Conservation (phyloP, 495 filamentous ascomycete genomes). For the Xylaria flabelliformis region DNA sequence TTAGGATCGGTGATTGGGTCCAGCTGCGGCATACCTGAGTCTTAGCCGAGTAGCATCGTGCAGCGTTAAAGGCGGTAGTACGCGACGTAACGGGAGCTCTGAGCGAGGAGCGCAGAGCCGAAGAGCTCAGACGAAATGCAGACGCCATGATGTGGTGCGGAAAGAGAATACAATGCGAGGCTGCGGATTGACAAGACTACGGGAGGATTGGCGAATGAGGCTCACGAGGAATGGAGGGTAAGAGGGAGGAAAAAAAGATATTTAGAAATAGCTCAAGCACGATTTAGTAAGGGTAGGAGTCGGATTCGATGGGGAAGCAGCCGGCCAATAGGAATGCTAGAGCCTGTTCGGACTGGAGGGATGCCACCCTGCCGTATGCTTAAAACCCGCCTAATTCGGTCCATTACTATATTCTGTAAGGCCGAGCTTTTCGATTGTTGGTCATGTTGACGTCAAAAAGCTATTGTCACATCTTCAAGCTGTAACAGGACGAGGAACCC, state of each 20-base stretch:
- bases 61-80: slow-evolving; percentile 77
- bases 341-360: slow-evolving; percentile 22
- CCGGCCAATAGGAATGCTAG: slow-evolving; percentile 20
- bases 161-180: slow-evolving; percentile 33
- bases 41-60: slow-evolving; percentile 91
- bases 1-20: slow-evolving; percentile 22
- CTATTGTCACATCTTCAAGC: background rate
- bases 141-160: slow-evolving; percentile 70
- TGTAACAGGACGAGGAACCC: background rate
- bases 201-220: slow-evolving; percentile 32
- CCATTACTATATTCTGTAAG: background rate
- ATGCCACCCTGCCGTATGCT: slow-evolving; percentile 9
- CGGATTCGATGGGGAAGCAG: slow-evolving; percentile 23
- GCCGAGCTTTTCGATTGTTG: slow-evolving; percentile 4
- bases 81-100: slow-evolving; percentile 65
- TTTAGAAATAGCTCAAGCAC: slow-evolving; percentile 41
- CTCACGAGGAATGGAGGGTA: slow-evolving; percentile 32
- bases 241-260: slow-evolving; percentile 44
- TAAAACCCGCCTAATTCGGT: slow-evolving; percentile 1
- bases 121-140: slow-evolving; percentile 75
- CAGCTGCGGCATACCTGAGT: slow-evolving; percentile 68
- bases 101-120: slow-evolving; percentile 76
- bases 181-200: slow-evolving; percentile 35
- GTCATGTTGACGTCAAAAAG: slow-evolving; percentile 16
- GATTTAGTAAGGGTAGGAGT: slow-evolving; percentile 25